Evolutionary conservation across 2,329 filamentous ascomycete species (phyloP).

Genomic region (Hypoxylon rubiginosum): DNA sequence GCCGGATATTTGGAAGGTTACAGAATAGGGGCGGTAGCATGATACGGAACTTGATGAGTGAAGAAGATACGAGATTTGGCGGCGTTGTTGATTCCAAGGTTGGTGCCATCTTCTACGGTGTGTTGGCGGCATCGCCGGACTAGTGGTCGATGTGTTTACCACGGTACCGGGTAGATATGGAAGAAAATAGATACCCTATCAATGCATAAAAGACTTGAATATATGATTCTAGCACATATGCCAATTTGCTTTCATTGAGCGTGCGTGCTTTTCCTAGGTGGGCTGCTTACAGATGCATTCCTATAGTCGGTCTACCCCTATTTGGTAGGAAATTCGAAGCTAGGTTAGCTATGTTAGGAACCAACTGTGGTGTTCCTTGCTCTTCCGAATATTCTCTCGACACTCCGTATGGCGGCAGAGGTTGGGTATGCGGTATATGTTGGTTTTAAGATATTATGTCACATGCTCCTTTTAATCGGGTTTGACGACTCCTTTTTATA

Average conservation of each 20-base stretch:
- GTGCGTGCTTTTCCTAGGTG: neutral
- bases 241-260: neutral
- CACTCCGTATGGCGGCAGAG: too few relatives aligned
- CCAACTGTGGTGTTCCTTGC: neutral
- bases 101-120: constrained; percentile 34
- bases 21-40: constrained; percentile 4
- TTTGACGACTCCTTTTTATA: neutral
- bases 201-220: constrained; percentile 36
- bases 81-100: constrained; percentile 34
- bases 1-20: constrained; percentile 7
- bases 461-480: neutral
- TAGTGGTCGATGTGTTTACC: constrained; percentile 30
- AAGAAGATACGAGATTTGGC: constrained; percentile 30
- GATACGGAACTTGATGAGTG: constrained; percentile 20
- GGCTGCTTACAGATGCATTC: too few relatives aligned
- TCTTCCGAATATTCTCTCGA: too few relatives aligned
- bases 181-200: constrained; percentile 42
- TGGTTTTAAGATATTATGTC: neutral
- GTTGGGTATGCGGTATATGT: neutral
- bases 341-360: neutral
- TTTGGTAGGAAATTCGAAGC: too few relatives aligned
- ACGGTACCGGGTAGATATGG: constrained; percentile 34
- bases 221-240: constrained; percentile 12
- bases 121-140: constrained; percentile 22
- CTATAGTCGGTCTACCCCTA: too few relatives aligned